Evolutionary conservation across 257 asterid genomes (phyloP), one percentile per base, ranked within the genome.

Genomic region (Gentiana macrophylla): DNA sequence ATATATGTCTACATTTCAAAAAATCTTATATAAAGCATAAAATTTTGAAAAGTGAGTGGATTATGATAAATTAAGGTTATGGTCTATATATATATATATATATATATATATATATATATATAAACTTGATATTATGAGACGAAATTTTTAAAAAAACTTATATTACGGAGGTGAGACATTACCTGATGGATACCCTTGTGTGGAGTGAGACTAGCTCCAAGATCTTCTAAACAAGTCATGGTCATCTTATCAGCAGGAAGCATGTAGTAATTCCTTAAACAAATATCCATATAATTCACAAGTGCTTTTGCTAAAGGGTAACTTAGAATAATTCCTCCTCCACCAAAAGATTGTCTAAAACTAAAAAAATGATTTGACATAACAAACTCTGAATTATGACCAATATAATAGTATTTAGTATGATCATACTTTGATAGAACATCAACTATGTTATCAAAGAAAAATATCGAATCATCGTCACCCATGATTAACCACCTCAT

Each of bases 401-500:
- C 94, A 0, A 84, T 9, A 52, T 84, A 84, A 36, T 70, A 69
- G 33, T 64, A 76, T 62, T 68, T 78, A 0, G 36, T 74, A 12
- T 86, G 83, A 45, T 84, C 94, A 52, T 76, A 71, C 1, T 62
- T 37, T 3, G 71, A 63, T 0, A 86, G 63, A 37, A 78, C 76
- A 32, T 77, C 84, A 6, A 79, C 79, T 6, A 83, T 62, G 12
- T 86, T 86, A 9, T 86, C 91, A 4, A 78, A 67, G 4, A 79
- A 84, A 32, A 86, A 80, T 0, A 86, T 52, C 0, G 94, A 66
- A 59, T 86, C 95, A n/a, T 86, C 95, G n/a, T 86, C 94, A 6
- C 95, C 95, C 84, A 84, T 77, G 4, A 86, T 76, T 0, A 81
- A n/a, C 95, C 95, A 86, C 48, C 83, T 64, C 4, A 79, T 32